Evolutionary conservation across 768 basidiomycete species (phyloP).

Genomic region (Pisolithus albus): DNA sequence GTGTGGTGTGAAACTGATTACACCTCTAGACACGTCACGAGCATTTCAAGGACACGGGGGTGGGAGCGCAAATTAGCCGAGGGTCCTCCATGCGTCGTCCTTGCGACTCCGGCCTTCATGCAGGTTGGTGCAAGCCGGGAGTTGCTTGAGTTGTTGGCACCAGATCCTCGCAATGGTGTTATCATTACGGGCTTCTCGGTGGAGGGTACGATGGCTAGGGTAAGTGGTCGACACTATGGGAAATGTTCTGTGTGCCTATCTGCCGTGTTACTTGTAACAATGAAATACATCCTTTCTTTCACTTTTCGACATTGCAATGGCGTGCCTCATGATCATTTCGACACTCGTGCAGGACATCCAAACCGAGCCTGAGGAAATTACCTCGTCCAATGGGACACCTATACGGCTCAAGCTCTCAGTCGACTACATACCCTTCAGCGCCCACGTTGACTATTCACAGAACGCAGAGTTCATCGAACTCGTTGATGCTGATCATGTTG

Average conservation of each 20-base stretch:
- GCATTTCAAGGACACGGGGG: conserved; percentile 63
- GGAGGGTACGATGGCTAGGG: conserved; percentile 92
- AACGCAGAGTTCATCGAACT: conserved; percentile 94
- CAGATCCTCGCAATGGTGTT: conserved; percentile 88
- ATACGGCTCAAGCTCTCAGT: conserved; percentile 87
- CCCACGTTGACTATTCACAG: conserved; percentile 93
- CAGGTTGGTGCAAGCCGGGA: conserved; percentile 85
- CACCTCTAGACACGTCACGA: conserved; percentile 61
- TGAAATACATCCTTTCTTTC: conserved; percentile 22
- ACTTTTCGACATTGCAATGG: neutral
- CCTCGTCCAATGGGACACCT: conserved; percentile 60
- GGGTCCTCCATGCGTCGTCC: conserved; percentile 89
- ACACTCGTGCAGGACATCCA: conserved; percentile 64
- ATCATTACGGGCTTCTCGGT: conserved; percentile 96
- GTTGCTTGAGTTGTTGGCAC: conserved; percentile 90
- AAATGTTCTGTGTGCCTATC: conserved; percentile 1
- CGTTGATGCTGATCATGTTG: conserved; percentile 85
- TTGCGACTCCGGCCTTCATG: conserved; percentile 94
- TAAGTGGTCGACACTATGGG: conserved; percentile 43
- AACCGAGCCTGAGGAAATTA: conserved; percentile 88
- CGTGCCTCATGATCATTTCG: conserved; percentile 2
- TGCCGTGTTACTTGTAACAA: conserved; percentile 2
- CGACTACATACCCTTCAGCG: conserved; percentile 91
- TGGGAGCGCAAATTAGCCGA: conserved; percentile 89
- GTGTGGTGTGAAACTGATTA: neutral